Base-by-base conservation (phyloP, 23 red algal species). In the Gracilaria domingensis region DNA sequence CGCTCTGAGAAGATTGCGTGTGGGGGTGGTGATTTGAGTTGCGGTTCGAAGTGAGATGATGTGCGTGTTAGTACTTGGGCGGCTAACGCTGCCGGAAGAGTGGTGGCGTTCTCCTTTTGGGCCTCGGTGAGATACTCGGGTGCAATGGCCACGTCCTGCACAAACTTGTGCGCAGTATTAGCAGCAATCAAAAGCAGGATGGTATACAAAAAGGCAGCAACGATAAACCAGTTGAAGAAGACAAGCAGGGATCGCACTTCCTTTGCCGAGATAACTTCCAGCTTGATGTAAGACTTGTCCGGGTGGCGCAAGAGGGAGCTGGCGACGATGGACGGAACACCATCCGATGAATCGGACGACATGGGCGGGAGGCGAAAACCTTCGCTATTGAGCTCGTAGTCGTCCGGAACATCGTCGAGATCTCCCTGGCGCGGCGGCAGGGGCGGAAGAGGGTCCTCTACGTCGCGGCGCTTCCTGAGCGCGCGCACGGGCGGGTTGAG, bases 261-360 rank as follows among this genome's bases (percentile, higher is more conserved):
- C 59, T 87, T 89, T n/a, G 88, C 94, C n/a, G 86, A 79, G 28
- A 96, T 96, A 29, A 90, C 80, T 66, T 96, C 94, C 20, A 96
- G 83, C 88, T 92, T 91, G 65, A 67, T 85, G 29, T 79, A 96
- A 13, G 37, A 39, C 88, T 86, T 88, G 32, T 76, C 83, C 6
- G 64, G 51, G 29, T 47, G 82, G 23, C 66, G 65, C 60, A 95
- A 60, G 17, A 88, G 71, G n/a, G 87, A 80, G 75, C 73, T 80
- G 36, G 73, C 58, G 34, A 81, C 64, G 55, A 65, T 4, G 40
- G 85, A 88, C 0, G 73, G 50, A 37, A 23, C 35, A 32, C 44
- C 49, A 32, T 78, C 74, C 7, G 45, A 55, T 16, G 48, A 54
- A 35, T 49, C 38, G 51, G 61, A 69, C 2, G 61, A 67, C 29